Conservation (phyloP, 2,329 filamentous ascomycete genomes). For the Hirsutella minnesotensis region DNA sequence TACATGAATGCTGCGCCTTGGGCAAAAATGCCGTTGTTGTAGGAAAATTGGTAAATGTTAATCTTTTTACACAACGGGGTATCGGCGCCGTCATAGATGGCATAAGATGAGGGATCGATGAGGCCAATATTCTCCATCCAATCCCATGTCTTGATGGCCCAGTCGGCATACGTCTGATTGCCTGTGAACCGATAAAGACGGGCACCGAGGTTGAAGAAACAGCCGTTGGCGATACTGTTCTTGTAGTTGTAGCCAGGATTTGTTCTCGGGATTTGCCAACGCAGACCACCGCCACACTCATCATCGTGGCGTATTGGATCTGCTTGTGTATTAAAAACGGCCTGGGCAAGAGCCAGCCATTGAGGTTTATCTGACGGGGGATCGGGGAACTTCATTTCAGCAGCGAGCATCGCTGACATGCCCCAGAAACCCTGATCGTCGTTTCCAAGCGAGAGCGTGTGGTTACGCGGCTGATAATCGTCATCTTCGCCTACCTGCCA, state of each 20-base stretch:
- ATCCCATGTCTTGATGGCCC: slow-evolving; percentile 51
- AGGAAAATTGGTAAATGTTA: slow-evolving; percentile 46
- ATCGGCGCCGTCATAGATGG: slow-evolving; percentile 48
- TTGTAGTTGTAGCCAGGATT: slow-evolving; percentile 72
- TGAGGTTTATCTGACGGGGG: slow-evolving; percentile 35
- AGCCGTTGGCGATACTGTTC: slow-evolving; percentile 46
- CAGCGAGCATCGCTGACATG: slow-evolving; percentile 49
- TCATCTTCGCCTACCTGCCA: slow-evolving; percentile 39
- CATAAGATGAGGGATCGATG: slow-evolving; percentile 45
- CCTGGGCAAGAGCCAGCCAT: slow-evolving; percentile 47
- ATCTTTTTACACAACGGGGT: slow-evolving; percentile 42
- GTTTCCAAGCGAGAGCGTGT: slow-evolving; percentile 42
- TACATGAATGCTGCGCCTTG: slow-evolving; percentile 53
- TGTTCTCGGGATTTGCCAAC: slow-evolving; percentile 67
- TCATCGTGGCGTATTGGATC: slow-evolving; percentile 44
- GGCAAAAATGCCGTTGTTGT: slow-evolving; percentile 46
- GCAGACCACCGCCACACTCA: slow-evolving; percentile 48
- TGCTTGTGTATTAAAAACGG: slow-evolving; percentile 49
- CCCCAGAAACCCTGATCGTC: slow-evolving; percentile 60
- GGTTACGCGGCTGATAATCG: slow-evolving; percentile 45
- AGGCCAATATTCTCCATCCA: slow-evolving; percentile 46
- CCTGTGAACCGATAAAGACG: slow-evolving; percentile 59
- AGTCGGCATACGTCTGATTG: slow-evolving; percentile 52
- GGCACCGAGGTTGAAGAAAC: slow-evolving; percentile 54
- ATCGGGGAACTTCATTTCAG: slow-evolving; percentile 45